Conservation (phyloP, 139 green algal species). For the Axilococcus clingmanii region DNA sequence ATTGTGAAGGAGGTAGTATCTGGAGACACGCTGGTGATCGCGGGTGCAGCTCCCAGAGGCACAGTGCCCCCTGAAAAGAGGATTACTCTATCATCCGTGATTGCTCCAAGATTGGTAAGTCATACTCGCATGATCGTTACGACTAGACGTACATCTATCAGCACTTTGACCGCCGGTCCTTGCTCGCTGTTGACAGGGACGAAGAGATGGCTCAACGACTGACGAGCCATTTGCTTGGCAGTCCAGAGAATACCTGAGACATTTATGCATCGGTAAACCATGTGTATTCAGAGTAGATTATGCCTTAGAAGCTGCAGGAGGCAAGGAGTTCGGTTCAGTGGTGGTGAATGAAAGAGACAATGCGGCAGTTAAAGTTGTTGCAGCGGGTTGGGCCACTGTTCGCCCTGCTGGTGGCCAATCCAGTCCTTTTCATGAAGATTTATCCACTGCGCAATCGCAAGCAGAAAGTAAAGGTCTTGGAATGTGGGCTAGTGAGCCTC, state of each 20-base stretch:
- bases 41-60: constrained; percentile 33
- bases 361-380: constrained; percentile 54
- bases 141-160: not conserved
- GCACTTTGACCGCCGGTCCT: not conserved
- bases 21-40: constrained; percentile 82
- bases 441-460: constrained; percentile 54
- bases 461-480: constrained; percentile 60
- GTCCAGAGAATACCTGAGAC: constrained; percentile 82
- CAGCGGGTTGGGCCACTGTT: constrained; percentile 75
- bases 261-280: constrained; percentile 73
- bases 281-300: constrained; percentile 91
- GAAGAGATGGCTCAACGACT: constrained; percentile 69
- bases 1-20: constrained; percentile 76
- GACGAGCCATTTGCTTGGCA: constrained; percentile 93
- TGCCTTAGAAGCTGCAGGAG: constrained; percentile 61
- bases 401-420: constrained; percentile 43
- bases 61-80: constrained; percentile 84
- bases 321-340: constrained; percentile 85
- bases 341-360: constrained; percentile 79
- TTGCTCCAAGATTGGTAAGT: constrained; percentile 76
- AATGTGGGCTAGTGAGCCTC: constrained; percentile 70
- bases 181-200: constrained; percentile 49
- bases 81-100: constrained; percentile 79
- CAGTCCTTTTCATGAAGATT: constrained; percentile 67
- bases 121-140: not conserved